Percentiles rank a stretch among this genome's conserved stretches.
Conservation (phyloP, 768 basidiomycete species). For the Phanerochaete sordida region DNA sequence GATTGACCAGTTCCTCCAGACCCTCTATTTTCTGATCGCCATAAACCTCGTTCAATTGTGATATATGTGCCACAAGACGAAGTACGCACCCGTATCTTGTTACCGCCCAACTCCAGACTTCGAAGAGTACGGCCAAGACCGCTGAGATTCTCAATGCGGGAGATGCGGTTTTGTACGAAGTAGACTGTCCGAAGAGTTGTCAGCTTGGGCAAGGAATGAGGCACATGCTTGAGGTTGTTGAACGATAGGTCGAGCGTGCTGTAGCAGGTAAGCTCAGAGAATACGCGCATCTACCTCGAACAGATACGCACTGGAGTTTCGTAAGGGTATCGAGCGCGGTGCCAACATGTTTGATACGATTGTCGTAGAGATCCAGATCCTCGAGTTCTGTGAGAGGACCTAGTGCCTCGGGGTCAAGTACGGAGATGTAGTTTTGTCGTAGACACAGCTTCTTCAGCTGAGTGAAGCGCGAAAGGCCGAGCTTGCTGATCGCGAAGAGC, state of each 20-base stretch:
- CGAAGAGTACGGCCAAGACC: constrained; percentile 52
- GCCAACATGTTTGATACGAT: constrained; percentile 77
- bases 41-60: background rate
- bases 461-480: constrained; percentile 71
- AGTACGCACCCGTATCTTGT: constrained; percentile 74
- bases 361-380: constrained; percentile 95
- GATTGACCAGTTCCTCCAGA: constrained; percentile 70
- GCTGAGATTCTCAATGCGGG: constrained; percentile 66
- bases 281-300: background rate
- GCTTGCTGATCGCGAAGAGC: constrained; percentile 59
- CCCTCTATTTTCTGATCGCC: constrained; percentile 76
- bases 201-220: constrained; percentile 57
- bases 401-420: constrained; percentile 72
- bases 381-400: constrained; percentile 63
- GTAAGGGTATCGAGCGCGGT: constrained; percentile 57
- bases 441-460: constrained; percentile 75
- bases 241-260: constrained; percentile 93
- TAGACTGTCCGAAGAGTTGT: constrained; percentile 72
- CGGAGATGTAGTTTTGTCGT: constrained; percentile 78
- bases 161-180: constrained; percentile 96
- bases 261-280: background rate
- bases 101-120: constrained; percentile 92
- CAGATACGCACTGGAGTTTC: constrained; percentile 50
- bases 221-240: constrained; percentile 77
- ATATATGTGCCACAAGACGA: background rate